These are phyloP conservation scores for Catharanthus roseus DNA, from an alignment of 257 asterid species.

Conservation along the genomic window DNA sequence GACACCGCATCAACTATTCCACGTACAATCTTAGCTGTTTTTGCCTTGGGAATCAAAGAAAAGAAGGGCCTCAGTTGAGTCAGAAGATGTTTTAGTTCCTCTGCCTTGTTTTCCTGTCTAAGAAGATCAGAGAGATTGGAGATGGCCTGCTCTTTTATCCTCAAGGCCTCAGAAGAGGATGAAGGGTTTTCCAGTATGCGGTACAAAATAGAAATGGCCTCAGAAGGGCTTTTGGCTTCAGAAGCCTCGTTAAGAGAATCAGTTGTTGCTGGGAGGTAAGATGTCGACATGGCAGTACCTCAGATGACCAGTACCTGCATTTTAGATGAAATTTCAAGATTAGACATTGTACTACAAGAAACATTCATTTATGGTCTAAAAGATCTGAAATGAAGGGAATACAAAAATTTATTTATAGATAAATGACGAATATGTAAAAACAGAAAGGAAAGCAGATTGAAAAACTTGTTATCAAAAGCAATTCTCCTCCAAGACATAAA, in stretches of 20 bases:
- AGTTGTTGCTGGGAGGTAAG: slow-evolving; percentile 32
- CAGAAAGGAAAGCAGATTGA: background rate
- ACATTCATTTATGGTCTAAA: background rate
- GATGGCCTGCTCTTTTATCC: slow-evolving; percentile 42
- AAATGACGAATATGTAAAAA: background rate
- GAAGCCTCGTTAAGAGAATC: slow-evolving; percentile 40
- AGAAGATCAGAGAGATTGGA: slow-evolving; percentile 43
- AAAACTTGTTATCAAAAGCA: background rate
- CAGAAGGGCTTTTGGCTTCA: slow-evolving; percentile 34
- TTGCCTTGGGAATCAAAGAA: slow-evolving; percentile 44
- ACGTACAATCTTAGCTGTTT: slow-evolving; percentile 42
- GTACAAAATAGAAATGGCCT: slow-evolving; percentile 33
- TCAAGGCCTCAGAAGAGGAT: slow-evolving; percentile 37
- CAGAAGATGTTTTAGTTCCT: slow-evolving; percentile 12
- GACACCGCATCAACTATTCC: slow-evolving; percentile 38
- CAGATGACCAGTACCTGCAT: background rate
- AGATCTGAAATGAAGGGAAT: background rate
- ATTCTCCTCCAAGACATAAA: background rate
- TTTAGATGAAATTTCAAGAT: background rate
- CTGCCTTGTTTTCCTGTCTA: slow-evolving; percentile 18
- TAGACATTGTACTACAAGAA: background rate
- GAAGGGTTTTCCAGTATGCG: slow-evolving; percentile 35
- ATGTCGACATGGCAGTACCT: slow-evolving; percentile 26
- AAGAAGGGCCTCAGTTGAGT: slow-evolving; percentile 17
- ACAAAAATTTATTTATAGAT: background rate